Percentiles rank a stretch among this genome's conserved stretches.
Conservation (phyloP, 192 early-diverging fungal genomes). For the Umbelopsis isabellina region DNA sequence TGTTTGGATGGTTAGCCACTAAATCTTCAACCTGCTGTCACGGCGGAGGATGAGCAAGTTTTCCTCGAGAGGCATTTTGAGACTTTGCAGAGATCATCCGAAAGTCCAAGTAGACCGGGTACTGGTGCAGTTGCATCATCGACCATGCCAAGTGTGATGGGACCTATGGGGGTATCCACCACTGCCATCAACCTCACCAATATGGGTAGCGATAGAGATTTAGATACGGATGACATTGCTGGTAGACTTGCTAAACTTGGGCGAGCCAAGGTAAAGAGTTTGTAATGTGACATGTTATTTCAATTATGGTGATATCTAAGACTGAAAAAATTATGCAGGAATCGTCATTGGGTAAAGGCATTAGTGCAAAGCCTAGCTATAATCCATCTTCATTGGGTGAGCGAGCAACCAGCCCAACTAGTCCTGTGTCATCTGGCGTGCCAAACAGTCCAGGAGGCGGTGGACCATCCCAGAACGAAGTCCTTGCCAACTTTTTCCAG, state of each 20-base stretch:
- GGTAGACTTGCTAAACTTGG: constrained; percentile 22
- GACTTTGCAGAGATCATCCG: constrained; percentile 63
- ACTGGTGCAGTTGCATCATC: constrained; percentile 36
- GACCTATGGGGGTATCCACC: constrained; percentile 48
- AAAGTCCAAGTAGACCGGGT: constrained; percentile 46
- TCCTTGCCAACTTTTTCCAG: constrained; percentile 90
- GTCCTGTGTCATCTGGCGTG: constrained; percentile 20
- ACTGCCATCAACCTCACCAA: constrained; percentile 34
- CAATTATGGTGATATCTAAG: neutral
- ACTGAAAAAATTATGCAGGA: constrained; percentile 9
- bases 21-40: constrained; percentile 63
- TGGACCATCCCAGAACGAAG: constrained; percentile 67
- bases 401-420: constrained; percentile 18
- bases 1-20: constrained; percentile 45
- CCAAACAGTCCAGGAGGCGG: constrained; percentile 15
- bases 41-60: constrained; percentile 85
- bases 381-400: neutral
- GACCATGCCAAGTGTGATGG: constrained; percentile 51
- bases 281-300: neutral
- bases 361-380: constrained; percentile 5
- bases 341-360: constrained; percentile 10
- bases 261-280: neutral
- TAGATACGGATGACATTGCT: constrained; percentile 44
- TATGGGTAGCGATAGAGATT: constrained; percentile 34
- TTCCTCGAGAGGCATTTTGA: constrained; percentile 84